Evolutionary conservation across 495 filamentous ascomycete species (phyloP), one percentile per base, ranked within the genome.

Genomic region (Cercophora scortea): DNA sequence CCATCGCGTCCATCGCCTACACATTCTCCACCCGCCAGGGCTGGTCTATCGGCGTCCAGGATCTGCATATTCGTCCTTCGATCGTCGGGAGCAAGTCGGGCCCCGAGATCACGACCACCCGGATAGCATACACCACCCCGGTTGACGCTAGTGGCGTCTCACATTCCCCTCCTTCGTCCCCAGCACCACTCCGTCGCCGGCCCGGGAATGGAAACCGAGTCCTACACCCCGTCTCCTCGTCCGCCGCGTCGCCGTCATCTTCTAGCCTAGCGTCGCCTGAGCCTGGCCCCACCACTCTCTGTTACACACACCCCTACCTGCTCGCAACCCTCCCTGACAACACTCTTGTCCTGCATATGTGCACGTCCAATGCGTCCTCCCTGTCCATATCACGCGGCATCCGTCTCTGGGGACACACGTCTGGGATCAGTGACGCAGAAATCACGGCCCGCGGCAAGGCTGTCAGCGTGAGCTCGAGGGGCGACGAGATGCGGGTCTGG

Each of bases 371-470:
- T 8, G 70, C 81, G 4, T 69, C 78, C 0, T 70, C 73, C 1
- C 75, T 96, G 8, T 80, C 76, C 13, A 85, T 98, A 41, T 82
- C 86, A 18, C 71, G 80, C 1, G 90, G 89, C 13, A 88, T 81
- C 45, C 77, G 87, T 19, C 79, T 98, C 8, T 96, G 88, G 87
- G 93, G 93, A 15, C 93, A 98, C 60, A 97, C 93, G 0, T 95
- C 92, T 1, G 88, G 89, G 1, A 88, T 98, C 12, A 86, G 86
- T 39, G 82, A 85, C 11, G 92, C 88, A 19, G 84, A 96, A 54
- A 87, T 98, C 42, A 91, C 87, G 17, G 80, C 85, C 13, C 80
- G 88, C 16, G 93, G 93, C 11, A 95, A 89, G 64, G 93, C 93
- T 0, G 87, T 98, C 0, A 95, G 89, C 15, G 86, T 96, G 25